Base-by-base conservation (phyloP, 164 flowering plant genomes). In the Echeveria elegans region DNA sequence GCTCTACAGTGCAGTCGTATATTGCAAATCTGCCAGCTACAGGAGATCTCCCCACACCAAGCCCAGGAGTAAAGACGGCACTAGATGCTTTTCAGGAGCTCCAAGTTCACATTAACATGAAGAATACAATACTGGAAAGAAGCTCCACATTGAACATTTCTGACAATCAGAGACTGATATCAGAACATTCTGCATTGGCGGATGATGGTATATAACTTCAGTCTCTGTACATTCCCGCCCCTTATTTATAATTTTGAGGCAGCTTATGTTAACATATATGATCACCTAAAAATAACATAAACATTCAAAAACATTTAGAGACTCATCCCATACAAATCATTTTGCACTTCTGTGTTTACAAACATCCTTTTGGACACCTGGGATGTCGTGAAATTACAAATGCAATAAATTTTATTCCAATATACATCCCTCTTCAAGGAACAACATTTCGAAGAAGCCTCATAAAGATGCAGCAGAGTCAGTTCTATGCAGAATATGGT, bases 31-130 rank as follows among this genome's bases (percentile, higher is more conserved):
- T 29, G 3, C 6, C n/a, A 26, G 32, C 56, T 50, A 5, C 56
- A 23, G 7, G 7, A n/a, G 9, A 21, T 0, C n/a, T 50, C 24
- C 21, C 21, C 28, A 21, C 32, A 26, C 28, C 15, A 26, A 56
- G 61, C 61, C 32, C 61, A 56, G 5, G 15, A 15, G 61, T 56
- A 11, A 56, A 28, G 28, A 56, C 61, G 0, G 1, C 31, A 0
- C 2, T 15, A 18, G 61, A 28, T 56, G 61, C 61, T 14, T 28
- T 56, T 12, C 61, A 4, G 5, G 61, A 56, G 19, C 61, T 56
- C 32, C 19, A 56, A 56, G 61, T 12, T 28, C 61, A 56, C 61
- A 24, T 56, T 28, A 19, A 28, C 61, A 56, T 56, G 61, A 56
- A 56, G 32, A 56, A 56, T 5, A 56, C 32, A 56, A 26, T 56